Evolutionary conservation across 192 early-diverging fungal species (phyloP).

Genomic region (Chytriomyces sp.): DNA sequence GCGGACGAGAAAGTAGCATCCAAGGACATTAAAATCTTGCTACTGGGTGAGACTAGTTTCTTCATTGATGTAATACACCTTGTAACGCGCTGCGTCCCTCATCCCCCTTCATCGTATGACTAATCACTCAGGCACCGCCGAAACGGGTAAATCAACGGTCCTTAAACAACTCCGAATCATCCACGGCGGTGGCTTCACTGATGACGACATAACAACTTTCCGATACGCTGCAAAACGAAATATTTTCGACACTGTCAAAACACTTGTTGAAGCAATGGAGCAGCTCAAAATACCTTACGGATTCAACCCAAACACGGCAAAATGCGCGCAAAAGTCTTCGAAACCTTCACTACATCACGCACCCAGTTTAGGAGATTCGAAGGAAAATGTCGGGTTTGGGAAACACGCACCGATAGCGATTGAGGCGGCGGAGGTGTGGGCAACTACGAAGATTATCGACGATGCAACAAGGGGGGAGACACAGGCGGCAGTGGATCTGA

Average conservation of each 20-base stretch:
- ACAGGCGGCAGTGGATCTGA: constrained; percentile 4
- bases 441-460: constrained; percentile 67
- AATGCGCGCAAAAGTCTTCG: background rate
- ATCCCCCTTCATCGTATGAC: background rate
- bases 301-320: constrained; percentile 7
- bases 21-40: constrained; percentile 75
- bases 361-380: background rate
- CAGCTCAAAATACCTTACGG: constrained; percentile 39
- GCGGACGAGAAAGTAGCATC: constrained; percentile 59
- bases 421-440: constrained; percentile 43
- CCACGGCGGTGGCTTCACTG: constrained; percentile 90
- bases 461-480: background rate
- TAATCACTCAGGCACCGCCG: constrained; percentile 76
- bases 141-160: constrained; percentile 98
- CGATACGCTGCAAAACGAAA: constrained; percentile 94
- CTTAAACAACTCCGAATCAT: constrained; percentile 98
- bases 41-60: constrained; percentile 58
- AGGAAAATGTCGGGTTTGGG: background rate
- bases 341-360: background rate
- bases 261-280: constrained; percentile 95
- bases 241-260: constrained; percentile 91
- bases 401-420: constrained; percentile 2
- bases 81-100: background rate
- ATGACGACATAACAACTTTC: constrained; percentile 87
- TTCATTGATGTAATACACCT: background rate